A percentile compares a stretch with the other conserved stretches of the same genome.
phyloP scores from a whole-genome alignment of 768 basidiomycete genomes.

The Russula earlei region DNA sequence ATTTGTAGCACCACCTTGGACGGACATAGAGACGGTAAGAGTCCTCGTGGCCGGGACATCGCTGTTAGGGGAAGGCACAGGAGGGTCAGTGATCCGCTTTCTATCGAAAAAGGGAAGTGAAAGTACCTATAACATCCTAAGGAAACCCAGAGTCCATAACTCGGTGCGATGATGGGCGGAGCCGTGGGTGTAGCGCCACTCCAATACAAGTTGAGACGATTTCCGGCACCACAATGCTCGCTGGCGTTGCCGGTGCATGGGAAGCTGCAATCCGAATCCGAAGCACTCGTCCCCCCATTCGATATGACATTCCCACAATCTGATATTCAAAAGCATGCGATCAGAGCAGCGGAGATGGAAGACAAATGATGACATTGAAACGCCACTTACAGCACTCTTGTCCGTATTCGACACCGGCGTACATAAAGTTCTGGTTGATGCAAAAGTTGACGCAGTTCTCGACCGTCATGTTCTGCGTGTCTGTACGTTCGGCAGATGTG shows the following conservation, averaged over 20 bases:
- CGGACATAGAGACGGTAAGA: slow-evolving; percentile 25
- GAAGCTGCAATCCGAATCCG: slow-evolving; percentile 48
- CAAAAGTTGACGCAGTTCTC: slow-evolving; percentile 41
- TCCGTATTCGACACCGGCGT: slow-evolving; percentile 62
- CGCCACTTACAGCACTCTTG: slow-evolving; percentile 50
- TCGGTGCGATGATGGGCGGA: slow-evolving; percentile 42
- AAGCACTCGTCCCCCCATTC: slow-evolving; percentile 36
- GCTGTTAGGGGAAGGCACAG: slow-evolving; percentile 19
- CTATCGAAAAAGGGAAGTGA: neutral
- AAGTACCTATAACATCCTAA: slow-evolving; percentile 68
- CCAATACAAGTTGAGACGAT: slow-evolving; percentile 54
- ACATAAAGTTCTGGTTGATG: slow-evolving; percentile 40
- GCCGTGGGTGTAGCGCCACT: slow-evolving; percentile 49
- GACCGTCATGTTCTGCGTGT: slow-evolving; percentile 50
- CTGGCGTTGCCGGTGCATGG: slow-evolving; percentile 48
- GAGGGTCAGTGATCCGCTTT: slow-evolving; percentile 6
- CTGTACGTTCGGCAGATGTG: slow-evolving; percentile 35
- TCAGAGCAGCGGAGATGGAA: neutral
- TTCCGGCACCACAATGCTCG: slow-evolving; percentile 53
- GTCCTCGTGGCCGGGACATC: slow-evolving; percentile 29
- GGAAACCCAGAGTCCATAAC: slow-evolving; percentile 54
- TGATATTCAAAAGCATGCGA: slow-evolving; percentile 23
- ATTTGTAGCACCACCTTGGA: slow-evolving; percentile 31
- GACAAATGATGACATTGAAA: neutral
- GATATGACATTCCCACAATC: slow-evolving; percentile 55